Base-by-base conservation (phyloP, 768 basidiomycete genomes). In the Kwoniella bestiolae region DNA sequence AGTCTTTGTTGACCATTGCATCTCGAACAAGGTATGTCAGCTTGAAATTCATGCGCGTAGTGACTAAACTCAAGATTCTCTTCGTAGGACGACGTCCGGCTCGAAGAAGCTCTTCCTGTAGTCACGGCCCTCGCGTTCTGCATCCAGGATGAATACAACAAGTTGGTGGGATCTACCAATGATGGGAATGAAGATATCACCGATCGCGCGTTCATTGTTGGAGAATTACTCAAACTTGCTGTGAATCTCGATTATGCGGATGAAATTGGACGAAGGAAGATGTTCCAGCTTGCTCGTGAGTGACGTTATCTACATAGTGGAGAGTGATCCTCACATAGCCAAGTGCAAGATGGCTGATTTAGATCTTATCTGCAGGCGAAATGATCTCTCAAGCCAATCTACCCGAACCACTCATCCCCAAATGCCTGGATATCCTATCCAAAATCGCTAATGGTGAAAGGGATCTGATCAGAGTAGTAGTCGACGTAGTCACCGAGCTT, bases 241-340 rank as follows among this genome's bases (percentile, higher is more conserved):
- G 84, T 90, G 3, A 86, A 89, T 66, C 83, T 93, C 28, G 94
- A 97, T 79, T 97, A 94, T 72, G 86, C 88, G 0, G 95, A 98
- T 81, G 93, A 96, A 80, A 91, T 90, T 65, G 94, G 95, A 3
- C 82, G 92, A 65, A 82, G 92, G 64, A 90, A 90, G 81, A 93
- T 94, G 89, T 91, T 90, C 73, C 84, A 86, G 55, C 87, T 94
- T 32, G 87, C 94, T 71, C 87, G 92, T 90, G 67, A 80, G 90
- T 87, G 18, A 9, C 41, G 65, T n/a, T n/a, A n/a, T n/a, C n/a
- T n/a, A n/a, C n/a, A n/a, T n/a, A n/a, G n/a, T n/a, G n/a, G n/a
- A n/a, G n/a, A n/a, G n/a, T n/a, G n/a, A n/a, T 32, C 7, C 0
- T 14, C 32, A 61, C 28, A 52, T 60, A 38, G n/a, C 44, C 50